Conservation (phyloP, 768 basidiomycete genomes). For the Lactarius sp. region DNA sequence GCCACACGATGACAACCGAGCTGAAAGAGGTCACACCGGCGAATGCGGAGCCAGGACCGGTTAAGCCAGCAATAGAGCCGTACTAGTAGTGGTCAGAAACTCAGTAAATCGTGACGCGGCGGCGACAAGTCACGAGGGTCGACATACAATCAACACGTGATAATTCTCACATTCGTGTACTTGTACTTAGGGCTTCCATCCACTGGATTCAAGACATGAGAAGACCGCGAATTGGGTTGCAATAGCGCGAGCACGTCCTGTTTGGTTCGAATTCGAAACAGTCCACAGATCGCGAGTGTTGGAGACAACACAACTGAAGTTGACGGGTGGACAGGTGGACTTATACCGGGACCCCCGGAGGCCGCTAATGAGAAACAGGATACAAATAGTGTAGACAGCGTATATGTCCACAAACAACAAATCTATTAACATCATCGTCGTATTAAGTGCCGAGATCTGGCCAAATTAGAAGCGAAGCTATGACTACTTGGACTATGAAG, state of each 20-base stretch:
- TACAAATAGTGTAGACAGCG: neutral
- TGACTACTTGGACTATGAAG: neutral
- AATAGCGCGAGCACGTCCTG: neutral
- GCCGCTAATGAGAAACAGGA: neutral
- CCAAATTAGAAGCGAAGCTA: neutral
- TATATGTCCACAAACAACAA: neutral
- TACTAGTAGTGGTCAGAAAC: too few relatives aligned
- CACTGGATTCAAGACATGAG: neutral
- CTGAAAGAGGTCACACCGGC: neutral
- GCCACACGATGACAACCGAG: neutral
- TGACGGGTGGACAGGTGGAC: neutral
- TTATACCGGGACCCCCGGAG: neutral
- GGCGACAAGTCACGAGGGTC: too few relatives aligned
- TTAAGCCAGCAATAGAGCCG: neutral
- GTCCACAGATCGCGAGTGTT: neutral
- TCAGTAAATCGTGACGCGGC: too few relatives aligned
- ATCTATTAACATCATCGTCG: neutral
- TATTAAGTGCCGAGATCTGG: neutral
- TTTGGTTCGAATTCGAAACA: too few relatives aligned
- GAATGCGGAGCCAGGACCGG: neutral
- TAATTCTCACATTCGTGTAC: neutral
- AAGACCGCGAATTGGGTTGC: neutral
- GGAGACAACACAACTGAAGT: neutral
- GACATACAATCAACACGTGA: neutral
- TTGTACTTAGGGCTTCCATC: neutral